phyloP scores from a whole-genome alignment of 352 stramenopile genomes.

The Phytophthora foliorum region DNA sequence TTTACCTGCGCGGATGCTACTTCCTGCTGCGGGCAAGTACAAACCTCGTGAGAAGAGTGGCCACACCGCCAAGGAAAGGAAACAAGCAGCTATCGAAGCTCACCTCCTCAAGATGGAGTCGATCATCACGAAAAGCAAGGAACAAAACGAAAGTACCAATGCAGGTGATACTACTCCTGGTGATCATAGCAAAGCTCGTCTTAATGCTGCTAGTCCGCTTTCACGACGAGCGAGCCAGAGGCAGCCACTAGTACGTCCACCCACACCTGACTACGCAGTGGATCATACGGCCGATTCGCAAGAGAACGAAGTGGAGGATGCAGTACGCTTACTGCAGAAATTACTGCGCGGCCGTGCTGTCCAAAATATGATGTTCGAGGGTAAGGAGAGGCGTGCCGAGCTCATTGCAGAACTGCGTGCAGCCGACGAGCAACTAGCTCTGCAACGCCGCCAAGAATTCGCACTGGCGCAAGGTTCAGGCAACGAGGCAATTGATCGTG shows the following conservation, averaged over 20 bases:
- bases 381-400: constrained; percentile 87
- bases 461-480: constrained; percentile 20
- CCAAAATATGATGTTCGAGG: constrained; percentile 96
- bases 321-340: constrained; percentile 89
- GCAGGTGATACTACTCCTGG: not conserved
- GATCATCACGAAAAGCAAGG: constrained; percentile 78
- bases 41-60: constrained; percentile 62
- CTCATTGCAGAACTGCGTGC: constrained; percentile 91
- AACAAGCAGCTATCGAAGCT: constrained; percentile 75
- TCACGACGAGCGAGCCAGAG: constrained; percentile 51
- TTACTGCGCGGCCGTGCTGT: constrained; percentile 91
- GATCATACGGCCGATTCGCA: constrained; percentile 34
- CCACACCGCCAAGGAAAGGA: constrained; percentile 81
- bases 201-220: constrained; percentile 13
- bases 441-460: constrained; percentile 27
- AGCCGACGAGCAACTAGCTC: constrained; percentile 56
- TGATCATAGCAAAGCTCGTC: not conserved
- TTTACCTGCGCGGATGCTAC: constrained; percentile 63
- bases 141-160: constrained; percentile 35
- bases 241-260: constrained; percentile 68
- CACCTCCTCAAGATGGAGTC: constrained; percentile 91
- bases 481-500: constrained; percentile 53
- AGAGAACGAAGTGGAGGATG: constrained; percentile 66
- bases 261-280: constrained; percentile 79
- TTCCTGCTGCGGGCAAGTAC: constrained; percentile 47